Evolutionary conservation across 2,329 filamentous ascomycete genomes (phyloP), one percentile per base, ranked within the genome.

Genomic region (Ophidiomyces ophidiicola): DNA sequence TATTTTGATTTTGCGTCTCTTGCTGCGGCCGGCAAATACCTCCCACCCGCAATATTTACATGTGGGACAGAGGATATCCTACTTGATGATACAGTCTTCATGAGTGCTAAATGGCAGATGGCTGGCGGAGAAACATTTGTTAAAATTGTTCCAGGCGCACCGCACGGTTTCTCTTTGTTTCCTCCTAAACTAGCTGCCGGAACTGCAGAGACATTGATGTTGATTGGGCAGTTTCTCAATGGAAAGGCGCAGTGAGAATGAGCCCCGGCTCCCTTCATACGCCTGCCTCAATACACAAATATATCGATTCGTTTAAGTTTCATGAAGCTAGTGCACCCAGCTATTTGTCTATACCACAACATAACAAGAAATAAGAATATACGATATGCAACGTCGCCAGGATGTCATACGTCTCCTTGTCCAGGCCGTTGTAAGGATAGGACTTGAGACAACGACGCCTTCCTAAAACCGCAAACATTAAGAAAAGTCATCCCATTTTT

Each of bases 21-120:
- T 1, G n/a, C 25, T 35, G 53, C 40, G 50, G 49, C 19, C 19
- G 42, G 29, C 33, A 57, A 20, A 47, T 51, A 48, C 38, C 50
- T 74, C n/a, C 71, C 71, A 17, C 63, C 66, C 0, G 70, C 71
- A 2, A 48, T 76, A 14, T 76, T 75, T 46, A 60, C 66, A 1
- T 69, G 66, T 42, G 71, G 72, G 0, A 74, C 70, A 4, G 62
- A 68, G 42, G 72, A 76, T 52, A 61, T 62, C 4, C 46, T 76
- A 43, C 48, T 76, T 0, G 68, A 71, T 46, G 68, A 71, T 46
- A 69, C 60, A 11, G 51, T 71, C 15, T 52, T 70, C 32, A 74
- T 76, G 71, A 59, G 60, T 3, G 55, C 60, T 1, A 73, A 72
- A 54, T 76, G 71, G 72, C 50, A 54, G 48, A 67, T 68, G 53